A percentile compares a stretch with the other conserved stretches of the same genome.
Evolutionary conservation across 495 filamentous ascomycete species (phyloP).

Genomic region (Penicillium cataractarum): DNA sequence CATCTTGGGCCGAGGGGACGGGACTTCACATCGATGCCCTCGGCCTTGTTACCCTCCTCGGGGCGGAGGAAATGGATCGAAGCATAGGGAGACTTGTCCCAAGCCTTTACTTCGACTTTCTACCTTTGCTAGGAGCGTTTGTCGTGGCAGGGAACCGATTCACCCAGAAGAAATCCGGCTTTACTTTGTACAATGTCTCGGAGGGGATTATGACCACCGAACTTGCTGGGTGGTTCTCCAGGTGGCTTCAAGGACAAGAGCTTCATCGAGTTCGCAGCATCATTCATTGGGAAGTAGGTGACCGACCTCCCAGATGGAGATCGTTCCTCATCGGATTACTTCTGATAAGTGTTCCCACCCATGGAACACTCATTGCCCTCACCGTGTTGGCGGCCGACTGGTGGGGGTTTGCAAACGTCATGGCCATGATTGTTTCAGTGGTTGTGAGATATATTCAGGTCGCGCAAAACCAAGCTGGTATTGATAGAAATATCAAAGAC

Average conservation of each 20-base stretch:
- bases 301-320: not conserved
- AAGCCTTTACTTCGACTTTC: constrained; percentile 17
- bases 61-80: constrained; percentile 18
- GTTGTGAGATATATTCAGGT: constrained; percentile 13
- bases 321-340: constrained; percentile 5
- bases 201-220: constrained; percentile 21
- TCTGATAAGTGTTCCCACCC: not conserved
- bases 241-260: constrained; percentile 19
- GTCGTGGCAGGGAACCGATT: constrained; percentile 15
- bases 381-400: constrained; percentile 17
- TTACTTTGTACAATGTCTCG: constrained; percentile 17
- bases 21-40: constrained; percentile 20
- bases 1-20: constrained; percentile 13
- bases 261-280: constrained; percentile 14
- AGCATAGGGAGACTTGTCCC: constrained; percentile 17
- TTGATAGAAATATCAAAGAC: constrained; percentile 3
- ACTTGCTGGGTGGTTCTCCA: constrained; percentile 22
- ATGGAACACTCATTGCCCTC: constrained; percentile 12
- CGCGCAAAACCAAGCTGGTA: constrained; percentile 14
- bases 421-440: constrained; percentile 21
- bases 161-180: constrained; percentile 16
- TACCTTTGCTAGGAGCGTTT: constrained; percentile 20
- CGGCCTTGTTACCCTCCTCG: constrained; percentile 22
- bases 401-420: constrained; percentile 22
- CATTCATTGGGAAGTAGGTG: constrained; percentile 10